These are phyloP conservation scores for Inga laurina DNA, from an alignment of 306 rosid species.

Conservation along the genomic window DNA sequence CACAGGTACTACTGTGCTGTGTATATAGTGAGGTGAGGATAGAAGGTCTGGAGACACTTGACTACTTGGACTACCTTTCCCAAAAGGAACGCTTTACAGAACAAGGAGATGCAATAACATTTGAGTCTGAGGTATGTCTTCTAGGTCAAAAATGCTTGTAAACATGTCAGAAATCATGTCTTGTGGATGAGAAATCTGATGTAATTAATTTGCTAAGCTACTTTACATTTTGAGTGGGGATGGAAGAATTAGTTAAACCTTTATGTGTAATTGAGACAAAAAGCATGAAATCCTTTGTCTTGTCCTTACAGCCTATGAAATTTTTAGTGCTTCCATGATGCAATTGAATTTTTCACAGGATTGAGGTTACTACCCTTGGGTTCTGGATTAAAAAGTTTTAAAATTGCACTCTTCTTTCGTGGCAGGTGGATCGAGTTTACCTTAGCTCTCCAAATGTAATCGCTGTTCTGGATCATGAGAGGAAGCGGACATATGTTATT, in stretches of 20 bases:
- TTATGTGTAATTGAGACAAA: neutral
- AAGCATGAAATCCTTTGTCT: neutral
- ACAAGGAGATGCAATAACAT: slow-evolving; percentile 93
- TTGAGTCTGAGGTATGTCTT: slow-evolving; percentile 80
- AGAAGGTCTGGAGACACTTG: slow-evolving; percentile 92
- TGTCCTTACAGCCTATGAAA: neutral
- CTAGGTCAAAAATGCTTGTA: neutral
- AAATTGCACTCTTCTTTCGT: slow-evolving; percentile 5
- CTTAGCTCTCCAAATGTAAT: slow-evolving; percentile 72
- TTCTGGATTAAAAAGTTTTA: slow-evolving; percentile 5
- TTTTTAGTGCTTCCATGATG: slow-evolving; percentile 8
- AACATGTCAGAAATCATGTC: neutral
- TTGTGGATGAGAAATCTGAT: neutral
- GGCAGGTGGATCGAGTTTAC: slow-evolving; percentile 92
- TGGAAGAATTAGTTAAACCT: neutral
- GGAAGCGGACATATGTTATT: slow-evolving; percentile 73
- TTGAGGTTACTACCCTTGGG: neutral
- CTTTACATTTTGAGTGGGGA: neutral
- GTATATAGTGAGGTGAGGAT: slow-evolving; percentile 79
- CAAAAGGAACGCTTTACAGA: slow-evolving; percentile 88
- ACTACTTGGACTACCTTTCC: slow-evolving; percentile 80
- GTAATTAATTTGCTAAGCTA: neutral
- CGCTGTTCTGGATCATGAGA: slow-evolving; percentile 90
- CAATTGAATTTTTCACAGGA: neutral
- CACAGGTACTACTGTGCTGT: slow-evolving; percentile 29